These are phyloP conservation scores for Kazachstania bromeliacearum DNA, from an alignment of 805 yeast species.

Conservation along the genomic window DNA sequence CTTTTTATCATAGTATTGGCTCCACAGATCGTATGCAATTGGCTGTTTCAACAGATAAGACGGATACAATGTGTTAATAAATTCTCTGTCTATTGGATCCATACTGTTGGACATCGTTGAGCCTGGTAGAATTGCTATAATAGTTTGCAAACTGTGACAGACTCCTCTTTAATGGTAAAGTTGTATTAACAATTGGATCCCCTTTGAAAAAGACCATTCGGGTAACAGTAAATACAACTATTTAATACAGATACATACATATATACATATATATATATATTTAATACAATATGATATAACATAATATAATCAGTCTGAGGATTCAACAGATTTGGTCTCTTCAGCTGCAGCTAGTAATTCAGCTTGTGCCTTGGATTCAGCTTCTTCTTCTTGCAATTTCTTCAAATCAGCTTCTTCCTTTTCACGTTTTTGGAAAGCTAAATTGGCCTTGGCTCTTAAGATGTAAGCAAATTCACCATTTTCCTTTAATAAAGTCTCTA, in stretches of 20 bases:
- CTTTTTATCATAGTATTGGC: slow-evolving; percentile 19
- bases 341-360: slow-evolving; percentile 4
- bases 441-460: slow-evolving; percentile 47
- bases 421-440: slow-evolving; percentile 49
- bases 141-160: too few species aligned
- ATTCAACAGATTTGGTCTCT: too few species aligned
- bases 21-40: slow-evolving; percentile 23
- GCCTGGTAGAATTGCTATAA: not conserved
- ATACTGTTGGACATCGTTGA: slow-evolving; percentile 13
- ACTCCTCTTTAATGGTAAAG: too few species aligned
- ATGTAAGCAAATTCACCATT: slow-evolving; percentile 51
- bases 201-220: too few species aligned
- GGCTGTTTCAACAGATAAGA: slow-evolving; percentile 27
- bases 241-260: too few species aligned
- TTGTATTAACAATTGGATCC: too few species aligned
- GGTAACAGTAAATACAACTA: too few species aligned
- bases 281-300: too few species aligned
- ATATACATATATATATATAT: too few species aligned
- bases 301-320: too few species aligned
- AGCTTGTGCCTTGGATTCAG: slow-evolving; percentile 2
- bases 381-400: slow-evolving; percentile 15
- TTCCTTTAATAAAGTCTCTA: slow-evolving; percentile 46
- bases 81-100: slow-evolving; percentile 22
- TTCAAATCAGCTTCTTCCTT: slow-evolving; percentile 26
- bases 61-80: slow-evolving; percentile 22